phyloP scores from a whole-genome alignment of 2,329 filamentous ascomycete species.

The Microascus cirrosus region DNA sequence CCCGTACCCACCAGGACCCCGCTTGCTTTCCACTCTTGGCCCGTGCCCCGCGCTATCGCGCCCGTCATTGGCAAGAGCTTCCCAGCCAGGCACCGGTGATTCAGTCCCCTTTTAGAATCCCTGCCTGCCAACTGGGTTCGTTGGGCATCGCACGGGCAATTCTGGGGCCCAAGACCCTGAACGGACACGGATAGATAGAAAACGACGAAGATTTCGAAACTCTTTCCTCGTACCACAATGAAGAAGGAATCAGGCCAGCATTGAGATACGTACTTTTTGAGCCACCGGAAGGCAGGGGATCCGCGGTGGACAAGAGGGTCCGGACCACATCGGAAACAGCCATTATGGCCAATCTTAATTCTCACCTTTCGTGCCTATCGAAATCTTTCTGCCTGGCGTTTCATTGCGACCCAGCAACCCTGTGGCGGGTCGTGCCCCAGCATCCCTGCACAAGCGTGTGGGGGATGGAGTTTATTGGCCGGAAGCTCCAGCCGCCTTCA shows the following conservation, averaged over 20 bases:
- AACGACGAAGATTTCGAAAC: not conserved
- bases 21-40: conserved; percentile 4
- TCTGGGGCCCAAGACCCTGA: not conserved
- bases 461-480: not conserved
- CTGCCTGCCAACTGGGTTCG: not conserved
- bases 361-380: conserved; percentile 3
- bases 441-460: conserved; percentile 2
- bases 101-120: not conserved
- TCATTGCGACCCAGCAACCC: not conserved
- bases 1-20: conserved; percentile 3
- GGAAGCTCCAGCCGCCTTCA: not conserved
- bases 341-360: conserved; percentile 4
- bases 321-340: not conserved
- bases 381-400: conserved; percentile 1
- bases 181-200: not conserved
- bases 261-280: not conserved
- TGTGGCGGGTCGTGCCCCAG: not conserved
- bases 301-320: not conserved
- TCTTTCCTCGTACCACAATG: not conserved
- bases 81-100: not conserved
- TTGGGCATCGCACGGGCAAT: not conserved
- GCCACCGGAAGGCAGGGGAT: not conserved
- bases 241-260: not conserved
- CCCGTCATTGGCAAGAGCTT: conserved; percentile 3
- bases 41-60: conserved; percentile 4